Percentiles rank a stretch among this genome's conserved stretches.
These are phyloP conservation scores for Volvariella volvacea DNA, from an alignment of 1,284 basidiomycete genomes.

Conservation along the genomic window DNA sequence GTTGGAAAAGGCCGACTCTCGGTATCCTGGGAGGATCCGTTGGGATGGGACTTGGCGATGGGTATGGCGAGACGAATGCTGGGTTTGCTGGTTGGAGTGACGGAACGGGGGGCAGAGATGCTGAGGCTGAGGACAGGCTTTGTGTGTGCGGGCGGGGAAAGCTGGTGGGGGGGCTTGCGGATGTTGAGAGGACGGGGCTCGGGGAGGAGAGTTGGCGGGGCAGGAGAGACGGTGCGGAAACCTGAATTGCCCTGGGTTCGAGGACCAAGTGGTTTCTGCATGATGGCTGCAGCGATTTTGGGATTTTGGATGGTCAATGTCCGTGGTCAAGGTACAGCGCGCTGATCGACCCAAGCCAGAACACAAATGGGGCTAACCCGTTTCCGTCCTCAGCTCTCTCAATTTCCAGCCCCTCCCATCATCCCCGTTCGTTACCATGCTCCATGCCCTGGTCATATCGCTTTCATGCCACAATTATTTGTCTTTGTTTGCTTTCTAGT, in stretches of 20 bases:
- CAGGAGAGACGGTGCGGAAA: constrained; percentile 40
- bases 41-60: constrained; percentile 13
- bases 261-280: constrained; percentile 53
- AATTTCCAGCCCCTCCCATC: constrained; percentile 7
- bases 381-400: constrained; percentile 2
- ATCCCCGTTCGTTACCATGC: constrained; percentile 13
- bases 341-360: constrained; percentile 12
- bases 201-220: constrained; percentile 14
- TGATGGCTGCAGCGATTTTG: constrained; percentile 14
- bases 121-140: constrained; percentile 20
- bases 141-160: constrained; percentile 18
- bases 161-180: constrained; percentile 17
- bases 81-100: constrained; percentile 25
- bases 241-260: constrained; percentile 26
- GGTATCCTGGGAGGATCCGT: constrained; percentile 17
- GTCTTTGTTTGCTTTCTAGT: too few species aligned
- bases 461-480: too few species aligned
- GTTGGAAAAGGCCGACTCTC: constrained; percentile 20
- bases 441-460: too few species aligned
- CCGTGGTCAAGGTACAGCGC: constrained; percentile 19
- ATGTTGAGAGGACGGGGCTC: constrained; percentile 25
- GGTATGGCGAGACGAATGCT: constrained; percentile 23
- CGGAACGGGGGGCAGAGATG: constrained; percentile 27
- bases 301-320: constrained; percentile 7
- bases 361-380: constrained; percentile 19